Base-by-base conservation (phyloP, 2,329 filamentous ascomycete species). In the Fusarium secorum region DNA sequence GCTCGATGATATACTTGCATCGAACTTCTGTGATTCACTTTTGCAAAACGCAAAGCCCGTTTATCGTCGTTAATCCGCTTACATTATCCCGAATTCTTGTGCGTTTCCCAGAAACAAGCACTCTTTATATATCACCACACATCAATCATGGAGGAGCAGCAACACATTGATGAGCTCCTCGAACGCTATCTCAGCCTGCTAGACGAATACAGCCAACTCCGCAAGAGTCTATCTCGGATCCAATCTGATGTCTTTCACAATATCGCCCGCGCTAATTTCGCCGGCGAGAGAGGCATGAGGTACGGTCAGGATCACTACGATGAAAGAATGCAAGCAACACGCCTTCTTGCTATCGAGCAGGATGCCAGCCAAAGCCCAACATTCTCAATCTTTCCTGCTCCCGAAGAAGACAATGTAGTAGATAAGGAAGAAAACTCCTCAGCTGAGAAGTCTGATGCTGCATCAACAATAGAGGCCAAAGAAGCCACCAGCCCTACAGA, bases 251-350 rank as follows among this genome's bases (percentile, higher is more conserved):
- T 92, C 70, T 88, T 85, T 76, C 85, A 87, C 60, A 81, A 83
- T 70, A 84, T 95, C 42, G 90, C 92, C n/a, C 87, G 92, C 62
- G 92, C 93, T 67, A 94, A 94, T 81, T 94, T 93, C 80, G 83
- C 87, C 32, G 88, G 88, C n/a, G 85, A 88, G 76, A 83, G 87
- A 17, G 87, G 90, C 35, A 78, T 88, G 67, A 84, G 88, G 44
- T 94, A 91, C 77, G 92, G 91, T 6, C 86, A 84, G 69, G 90
- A 93, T 74, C 87, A 88, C 76, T 95, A 93, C 77, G 91, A 95
- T 78, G 87, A 89, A 70, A 86, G 92, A 49, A 93, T 93, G 89
- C 89, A 89, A 77, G 90, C 91, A 6, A 80, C 79, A 26, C 81
- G 87, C 56, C 79, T 80, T 58, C 72, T 90, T 33, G 53, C 51